These are phyloP conservation scores for Ophioceras dolichostomum DNA, from an alignment of 2,329 filamentous ascomycete species.

Conservation along the genomic window DNA sequence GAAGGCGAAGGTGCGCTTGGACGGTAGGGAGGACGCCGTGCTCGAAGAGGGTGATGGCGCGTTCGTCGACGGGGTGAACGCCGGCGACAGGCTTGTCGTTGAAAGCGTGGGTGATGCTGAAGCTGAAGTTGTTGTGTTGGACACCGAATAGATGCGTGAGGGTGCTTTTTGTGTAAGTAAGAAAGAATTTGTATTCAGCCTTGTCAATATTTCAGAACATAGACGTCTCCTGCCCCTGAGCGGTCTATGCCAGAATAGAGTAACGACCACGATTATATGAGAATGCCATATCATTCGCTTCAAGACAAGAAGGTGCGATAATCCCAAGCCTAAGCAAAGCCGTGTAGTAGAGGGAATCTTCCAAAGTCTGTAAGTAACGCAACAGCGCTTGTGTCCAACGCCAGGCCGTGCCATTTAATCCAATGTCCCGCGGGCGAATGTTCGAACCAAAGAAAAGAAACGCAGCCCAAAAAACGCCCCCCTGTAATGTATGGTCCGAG, in stretches of 20 bases:
- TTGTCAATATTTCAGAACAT: background rate
- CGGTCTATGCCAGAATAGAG: background rate
- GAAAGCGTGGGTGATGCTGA: constrained; percentile 58
- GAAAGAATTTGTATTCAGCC: background rate
- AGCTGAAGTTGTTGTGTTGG: constrained; percentile 57
- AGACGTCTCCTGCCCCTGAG: background rate
- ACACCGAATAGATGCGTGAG: constrained; percentile 42
- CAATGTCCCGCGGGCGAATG: too few species aligned
- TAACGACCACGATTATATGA: background rate
- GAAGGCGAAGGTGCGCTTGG: constrained; percentile 58
- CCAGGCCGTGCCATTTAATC: too few species aligned
- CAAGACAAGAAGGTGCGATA: too few species aligned
- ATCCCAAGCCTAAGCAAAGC: too few species aligned
- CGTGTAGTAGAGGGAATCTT: too few species aligned
- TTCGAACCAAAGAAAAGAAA: too few species aligned
- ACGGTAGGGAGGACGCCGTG: constrained; percentile 51
- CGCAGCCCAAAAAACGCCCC: too few species aligned
- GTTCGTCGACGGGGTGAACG: constrained; percentile 54
- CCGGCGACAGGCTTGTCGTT: constrained; percentile 50
- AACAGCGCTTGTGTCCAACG: too few species aligned
- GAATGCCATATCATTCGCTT: too few species aligned
- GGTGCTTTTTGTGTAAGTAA: background rate
- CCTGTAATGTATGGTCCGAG: too few species aligned
- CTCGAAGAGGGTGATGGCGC: constrained; percentile 72
- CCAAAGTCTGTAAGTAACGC: too few species aligned